Evolutionary conservation across 371 early-diverging fungal genomes (phyloP).

Genomic region (Mucor irregularis): DNA sequence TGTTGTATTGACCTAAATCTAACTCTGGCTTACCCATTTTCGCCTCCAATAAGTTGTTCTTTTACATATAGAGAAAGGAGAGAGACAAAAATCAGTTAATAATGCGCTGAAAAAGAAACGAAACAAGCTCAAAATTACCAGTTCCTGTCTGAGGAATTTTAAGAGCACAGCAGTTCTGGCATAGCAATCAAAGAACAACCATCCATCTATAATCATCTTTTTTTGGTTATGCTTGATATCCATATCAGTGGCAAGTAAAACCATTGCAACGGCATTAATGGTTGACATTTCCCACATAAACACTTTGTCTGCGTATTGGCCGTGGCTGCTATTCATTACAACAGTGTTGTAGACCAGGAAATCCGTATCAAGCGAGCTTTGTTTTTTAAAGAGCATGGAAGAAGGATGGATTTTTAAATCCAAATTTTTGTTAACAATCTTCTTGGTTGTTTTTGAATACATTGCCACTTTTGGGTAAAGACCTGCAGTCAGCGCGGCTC

Average conservation of each 20-base stretch:
- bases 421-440: constrained; percentile 24
- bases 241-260: constrained; percentile 59
- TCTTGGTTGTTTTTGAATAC: constrained; percentile 12
- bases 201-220: constrained; percentile 53
- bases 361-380: constrained; percentile 28
- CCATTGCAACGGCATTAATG: constrained; percentile 49
- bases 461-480: constrained; percentile 67
- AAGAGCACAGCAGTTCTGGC: constrained; percentile 64
- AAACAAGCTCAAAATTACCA: too few species aligned
- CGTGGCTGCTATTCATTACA: constrained; percentile 42
- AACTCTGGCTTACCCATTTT: constrained; percentile 43
- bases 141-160: constrained; percentile 55
- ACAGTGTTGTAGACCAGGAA: constrained; percentile 61
- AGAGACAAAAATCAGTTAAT: not conserved
- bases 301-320: constrained; percentile 29
- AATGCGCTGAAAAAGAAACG: too few species aligned
- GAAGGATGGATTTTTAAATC: constrained; percentile 62
- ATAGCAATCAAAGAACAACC: constrained; percentile 64
- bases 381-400: constrained; percentile 46
- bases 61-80: not conserved
- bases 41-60: constrained; percentile 34
- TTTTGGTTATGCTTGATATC: constrained; percentile 62
- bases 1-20: constrained; percentile 28
- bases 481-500: constrained; percentile 68
- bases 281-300: constrained; percentile 60